phyloP scores from a whole-genome alignment of 192 early-diverging fungal genomes.

The Nowakowskiella sp. region DNA sequence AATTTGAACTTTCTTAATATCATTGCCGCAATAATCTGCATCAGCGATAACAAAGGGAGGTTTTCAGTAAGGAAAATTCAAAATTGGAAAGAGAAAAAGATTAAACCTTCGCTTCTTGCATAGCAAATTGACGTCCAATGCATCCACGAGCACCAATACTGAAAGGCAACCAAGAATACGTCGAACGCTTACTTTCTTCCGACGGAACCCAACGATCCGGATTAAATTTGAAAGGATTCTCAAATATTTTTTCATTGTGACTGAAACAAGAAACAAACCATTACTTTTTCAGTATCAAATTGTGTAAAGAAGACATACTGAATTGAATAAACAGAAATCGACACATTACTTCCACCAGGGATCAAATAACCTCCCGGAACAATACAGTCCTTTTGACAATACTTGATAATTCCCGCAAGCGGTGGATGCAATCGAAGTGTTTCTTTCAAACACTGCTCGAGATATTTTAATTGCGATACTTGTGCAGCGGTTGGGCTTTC shows the following conservation, averaged over 20 bases:
- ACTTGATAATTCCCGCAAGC: constrained; percentile 25
- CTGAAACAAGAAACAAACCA: no score
- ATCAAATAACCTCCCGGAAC: constrained; percentile 36
- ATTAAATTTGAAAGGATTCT: constrained; percentile 37
- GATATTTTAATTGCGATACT: constrained; percentile 33
- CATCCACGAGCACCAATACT: constrained; percentile 39
- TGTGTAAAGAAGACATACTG: no score
- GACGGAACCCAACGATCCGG: constrained; percentile 46
- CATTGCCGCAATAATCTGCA: constrained; percentile 42
- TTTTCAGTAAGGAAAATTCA: no score
- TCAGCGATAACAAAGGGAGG: no score
- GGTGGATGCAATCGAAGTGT: constrained; percentile 48
- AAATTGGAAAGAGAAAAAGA: no score
- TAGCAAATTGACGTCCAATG: constrained; percentile 52
- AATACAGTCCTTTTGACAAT: constrained; percentile 29
- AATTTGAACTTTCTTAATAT: constrained; percentile 39
- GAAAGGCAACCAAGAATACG: constrained; percentile 48
- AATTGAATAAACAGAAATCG: constrained; percentile 23
- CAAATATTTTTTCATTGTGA: constrained; percentile 32
- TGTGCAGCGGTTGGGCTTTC: constrained; percentile 23
- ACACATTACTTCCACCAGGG: constrained; percentile 11
- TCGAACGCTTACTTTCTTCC: constrained; percentile 36
- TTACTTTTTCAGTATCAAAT: no score
- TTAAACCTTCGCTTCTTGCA: constrained; percentile 53
- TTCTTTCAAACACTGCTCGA: constrained; percentile 48